Evolutionary conservation across 179 eudicot genomes (phyloP).

Genomic region (Vitellaria paradoxa): DNA sequence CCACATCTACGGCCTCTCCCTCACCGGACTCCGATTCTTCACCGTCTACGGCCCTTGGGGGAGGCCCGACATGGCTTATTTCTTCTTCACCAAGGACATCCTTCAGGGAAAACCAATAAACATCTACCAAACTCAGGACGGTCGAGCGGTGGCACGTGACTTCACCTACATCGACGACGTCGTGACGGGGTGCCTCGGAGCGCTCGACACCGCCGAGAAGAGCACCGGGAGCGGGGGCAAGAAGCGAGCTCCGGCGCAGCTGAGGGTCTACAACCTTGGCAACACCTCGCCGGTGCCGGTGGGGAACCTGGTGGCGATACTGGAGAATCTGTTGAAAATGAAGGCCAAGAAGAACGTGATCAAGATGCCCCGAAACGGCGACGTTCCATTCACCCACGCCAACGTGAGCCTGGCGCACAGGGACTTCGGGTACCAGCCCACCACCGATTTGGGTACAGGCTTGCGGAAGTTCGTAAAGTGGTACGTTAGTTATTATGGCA

Average conservation of each 20-base stretch:
- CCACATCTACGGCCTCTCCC: constrained; percentile 35
- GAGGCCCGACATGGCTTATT: constrained; percentile 43
- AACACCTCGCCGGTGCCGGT: constrained; percentile 43
- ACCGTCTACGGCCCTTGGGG: constrained; percentile 47
- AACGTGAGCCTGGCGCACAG: constrained; percentile 33
- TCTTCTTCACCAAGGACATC: constrained; percentile 39
- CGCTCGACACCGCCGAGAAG: constrained; percentile 36
- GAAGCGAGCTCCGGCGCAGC: constrained; percentile 31
- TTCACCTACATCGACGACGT: constrained; percentile 42
- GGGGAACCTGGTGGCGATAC: constrained; percentile 27
- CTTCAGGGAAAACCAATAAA: constrained; percentile 29
- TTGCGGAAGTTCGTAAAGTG: constrained; percentile 40
- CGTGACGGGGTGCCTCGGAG: constrained; percentile 36
- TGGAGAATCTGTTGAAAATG: constrained; percentile 24
- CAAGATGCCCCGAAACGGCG: constrained; percentile 41
- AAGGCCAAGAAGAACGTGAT: constrained; percentile 37
- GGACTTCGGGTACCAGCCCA: constrained; percentile 41
- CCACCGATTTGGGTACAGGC: constrained; percentile 36
- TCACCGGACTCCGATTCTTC: constrained; percentile 35
- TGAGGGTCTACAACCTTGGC: constrained; percentile 34
- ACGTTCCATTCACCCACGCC: constrained; percentile 42
- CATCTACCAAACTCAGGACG: constrained; percentile 30
- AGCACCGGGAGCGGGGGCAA: constrained; percentile 42
- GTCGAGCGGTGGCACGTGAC: constrained; percentile 35
- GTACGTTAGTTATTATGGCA: constrained; percentile 40